Conservation (phyloP, 257 asterid genomes). For the Agastache rugosa region DNA sequence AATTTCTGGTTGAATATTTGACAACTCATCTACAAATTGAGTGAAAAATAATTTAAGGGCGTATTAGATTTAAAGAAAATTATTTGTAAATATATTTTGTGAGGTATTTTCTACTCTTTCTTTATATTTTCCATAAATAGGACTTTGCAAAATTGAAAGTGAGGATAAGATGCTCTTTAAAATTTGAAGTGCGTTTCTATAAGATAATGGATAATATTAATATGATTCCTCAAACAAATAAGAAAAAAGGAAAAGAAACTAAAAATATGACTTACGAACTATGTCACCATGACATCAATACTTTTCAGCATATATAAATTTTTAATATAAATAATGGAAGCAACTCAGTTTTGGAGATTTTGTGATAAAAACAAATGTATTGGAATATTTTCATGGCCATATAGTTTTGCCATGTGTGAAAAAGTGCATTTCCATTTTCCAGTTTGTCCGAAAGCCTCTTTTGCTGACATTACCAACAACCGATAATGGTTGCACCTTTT, state of each 20-base stretch:
- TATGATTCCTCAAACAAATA: background rate
- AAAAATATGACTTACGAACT: background rate
- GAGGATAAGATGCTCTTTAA: background rate
- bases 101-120: background rate
- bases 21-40: background rate
- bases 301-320: background rate
- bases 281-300: constrained; percentile 40
- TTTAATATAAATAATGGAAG: background rate
- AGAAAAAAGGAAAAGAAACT: background rate
- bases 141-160: background rate
- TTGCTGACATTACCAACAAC: constrained; percentile 38
- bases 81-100: background rate
- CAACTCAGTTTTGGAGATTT: background rate
- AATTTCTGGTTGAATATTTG: background rate
- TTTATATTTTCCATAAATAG: background rate
- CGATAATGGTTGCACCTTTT: constrained; percentile 28
- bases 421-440: background rate
- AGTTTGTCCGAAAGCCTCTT: constrained; percentile 25
- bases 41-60: background rate
- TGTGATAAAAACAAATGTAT: background rate
- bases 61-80: background rate
- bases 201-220: background rate
- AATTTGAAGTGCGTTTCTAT: background rate
- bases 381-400: constrained; percentile 18
- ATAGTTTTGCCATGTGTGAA: constrained; percentile 27